phyloP scores from a whole-genome alignment of 1,284 basidiomycete genomes.

The Trichosporon faecale region DNA sequence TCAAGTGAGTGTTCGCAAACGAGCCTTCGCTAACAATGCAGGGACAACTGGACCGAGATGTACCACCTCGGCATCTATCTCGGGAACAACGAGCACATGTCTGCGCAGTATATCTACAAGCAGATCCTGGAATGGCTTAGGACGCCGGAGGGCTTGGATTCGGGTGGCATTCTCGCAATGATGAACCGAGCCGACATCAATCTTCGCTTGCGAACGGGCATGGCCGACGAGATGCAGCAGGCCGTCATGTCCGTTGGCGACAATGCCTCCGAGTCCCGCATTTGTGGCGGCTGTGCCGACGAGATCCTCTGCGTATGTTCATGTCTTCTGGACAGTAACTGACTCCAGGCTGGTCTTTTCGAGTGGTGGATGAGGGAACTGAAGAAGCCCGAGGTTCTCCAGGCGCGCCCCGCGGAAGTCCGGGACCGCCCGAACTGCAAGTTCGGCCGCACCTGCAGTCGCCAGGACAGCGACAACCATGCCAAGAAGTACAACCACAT shows the following conservation, averaged over 20 bases:
- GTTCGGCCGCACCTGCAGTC: conserved; percentile 24
- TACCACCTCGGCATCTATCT: conserved; percentile 22
- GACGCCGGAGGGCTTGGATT: conserved; percentile 20
- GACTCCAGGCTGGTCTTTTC: conserved; percentile 25
- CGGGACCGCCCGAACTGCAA: conserved; percentile 27
- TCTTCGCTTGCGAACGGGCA: conserved; percentile 24
- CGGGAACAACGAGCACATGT: not conserved
- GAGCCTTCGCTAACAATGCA: not conserved
- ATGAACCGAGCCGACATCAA: conserved; percentile 29
- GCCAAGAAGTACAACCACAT: conserved; percentile 32
- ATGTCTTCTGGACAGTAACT: not conserved
- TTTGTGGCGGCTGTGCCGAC: conserved; percentile 28
- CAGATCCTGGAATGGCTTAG: conserved; percentile 26
- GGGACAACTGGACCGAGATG: conserved; percentile 34
- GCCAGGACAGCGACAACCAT: conserved; percentile 24
- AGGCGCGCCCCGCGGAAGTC: conserved; percentile 15
- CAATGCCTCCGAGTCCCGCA: conserved; percentile 10
- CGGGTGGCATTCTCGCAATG: conserved; percentile 27
- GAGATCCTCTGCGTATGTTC: conserved; percentile 28
- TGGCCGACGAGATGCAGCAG: conserved; percentile 28
- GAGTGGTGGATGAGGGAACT: conserved; percentile 34
- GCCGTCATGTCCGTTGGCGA: conserved; percentile 21
- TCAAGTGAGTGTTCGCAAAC: conserved; percentile 17
- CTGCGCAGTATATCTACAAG: conserved; percentile 15
- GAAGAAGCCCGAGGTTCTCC: conserved; percentile 23